Base-by-base conservation (phyloP, 2,329 filamentous ascomycete genomes). In the Mollisia scopiformis region DNA sequence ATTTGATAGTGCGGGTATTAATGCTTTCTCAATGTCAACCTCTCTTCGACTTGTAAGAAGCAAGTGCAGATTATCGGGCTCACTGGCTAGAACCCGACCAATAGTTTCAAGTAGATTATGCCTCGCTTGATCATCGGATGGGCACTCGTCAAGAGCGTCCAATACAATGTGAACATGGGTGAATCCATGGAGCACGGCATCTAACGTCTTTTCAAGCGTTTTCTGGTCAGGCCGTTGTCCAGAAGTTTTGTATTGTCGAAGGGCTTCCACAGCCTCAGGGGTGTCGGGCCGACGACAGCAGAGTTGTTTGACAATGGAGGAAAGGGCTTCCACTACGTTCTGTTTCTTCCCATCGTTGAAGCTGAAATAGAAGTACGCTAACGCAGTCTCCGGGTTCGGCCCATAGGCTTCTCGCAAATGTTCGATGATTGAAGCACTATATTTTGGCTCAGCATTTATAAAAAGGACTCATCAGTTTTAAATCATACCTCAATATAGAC, bases 311-410 rank as follows among this genome's bases (percentile, higher is more conserved):
- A 19, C 10, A 4, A 50, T n/a, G 11, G 47, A 50, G 14, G 11
- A 27, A 30, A 25, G 7, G 10, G 19, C 6, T 14, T 30, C 21
- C n/a, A n/a, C 35, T 1, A 55, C 56, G 3, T 37, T 62, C 35
- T 65, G 68, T 27, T 68, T 71, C 13, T 58, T 19, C 7, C 8
- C 13, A 23, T 70, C 63, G 14, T 59, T 64, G 46, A 70, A 71
- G 35, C 57, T 61, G 28, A 70, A 69, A 54, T 69, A 70, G 51
- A 64, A 71, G 47, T 69, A 71, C 8, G 66, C 68, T 6, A 69
- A 3, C 10, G 60, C 62, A 4, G 28, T 52, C 31, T 60, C 13
- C 10, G 62, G 60, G 19, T 60, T 33, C n/a, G 5, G 3, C 1
- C 23, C 14, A 23, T 57, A 46, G 1, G 21, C 2, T 2, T n/a